A percentile compares a stretch with the other conserved stretches of the same genome.
Conservation (phyloP, 768 basidiomycete species). For the Boletus reticulatus region DNA sequence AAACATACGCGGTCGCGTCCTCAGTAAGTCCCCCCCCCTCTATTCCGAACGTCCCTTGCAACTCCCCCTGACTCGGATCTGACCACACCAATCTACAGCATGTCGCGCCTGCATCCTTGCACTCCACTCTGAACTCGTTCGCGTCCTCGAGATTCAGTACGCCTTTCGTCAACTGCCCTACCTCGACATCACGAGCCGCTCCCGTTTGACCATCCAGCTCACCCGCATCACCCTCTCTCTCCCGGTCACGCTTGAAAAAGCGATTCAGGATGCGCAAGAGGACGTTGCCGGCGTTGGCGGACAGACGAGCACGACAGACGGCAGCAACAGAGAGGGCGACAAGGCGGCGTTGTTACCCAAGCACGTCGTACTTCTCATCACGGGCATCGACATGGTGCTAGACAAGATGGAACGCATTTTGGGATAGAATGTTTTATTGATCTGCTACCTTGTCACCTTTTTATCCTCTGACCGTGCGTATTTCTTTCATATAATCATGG, state of each 20-base stretch:
- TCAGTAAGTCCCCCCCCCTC: constrained; percentile 45
- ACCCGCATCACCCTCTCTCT: constrained; percentile 74
- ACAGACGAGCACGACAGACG: constrained; percentile 2
- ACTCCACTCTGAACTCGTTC: constrained; percentile 68
- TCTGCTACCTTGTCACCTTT: neutral
- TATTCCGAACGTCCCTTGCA: neutral
- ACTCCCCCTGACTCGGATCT: neutral
- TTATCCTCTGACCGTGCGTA: neutral
- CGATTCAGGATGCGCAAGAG: constrained; percentile 44
- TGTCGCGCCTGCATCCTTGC: constrained; percentile 76
- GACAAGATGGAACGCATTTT: constrained; percentile 65
- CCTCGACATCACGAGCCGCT: constrained; percentile 73
- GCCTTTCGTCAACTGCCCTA: constrained; percentile 74
- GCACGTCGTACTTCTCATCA: constrained; percentile 57
- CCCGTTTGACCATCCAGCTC: constrained; percentile 72
- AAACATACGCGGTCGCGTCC: constrained; percentile 67
- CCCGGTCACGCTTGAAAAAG: constrained; percentile 71
- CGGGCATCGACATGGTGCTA: constrained; percentile 58
- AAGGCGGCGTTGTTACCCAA: constrained; percentile 48
- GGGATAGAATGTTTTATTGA: constrained; percentile 14
- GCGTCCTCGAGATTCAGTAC: constrained; percentile 79
- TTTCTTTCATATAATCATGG: neutral
- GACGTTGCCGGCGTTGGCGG: constrained; percentile 2
- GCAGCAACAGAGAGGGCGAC: constrained; percentile 16
- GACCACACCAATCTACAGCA: constrained; percentile 37